Evolutionary conservation across 2,329 filamentous ascomycete species (phyloP).

Genomic region (Fusarium bulbicola): DNA sequence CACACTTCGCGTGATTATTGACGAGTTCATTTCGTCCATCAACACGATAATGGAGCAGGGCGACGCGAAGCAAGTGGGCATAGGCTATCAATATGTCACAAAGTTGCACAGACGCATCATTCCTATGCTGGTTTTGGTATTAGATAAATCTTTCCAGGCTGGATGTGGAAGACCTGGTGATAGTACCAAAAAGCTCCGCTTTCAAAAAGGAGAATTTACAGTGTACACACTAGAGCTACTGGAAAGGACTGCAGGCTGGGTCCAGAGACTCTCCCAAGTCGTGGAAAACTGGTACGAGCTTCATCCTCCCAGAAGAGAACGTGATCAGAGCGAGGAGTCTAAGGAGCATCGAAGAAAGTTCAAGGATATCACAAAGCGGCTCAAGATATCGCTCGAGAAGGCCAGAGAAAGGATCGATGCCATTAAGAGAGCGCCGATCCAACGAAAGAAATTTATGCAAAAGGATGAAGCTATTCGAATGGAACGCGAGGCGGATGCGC

Average conservation of each 20-base stretch:
- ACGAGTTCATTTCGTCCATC: conserved; percentile 9
- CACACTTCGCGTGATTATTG: conserved; percentile 12
- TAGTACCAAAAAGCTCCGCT: neutral
- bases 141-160: conserved; percentile 35
- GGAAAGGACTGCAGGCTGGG: conserved; percentile 27
- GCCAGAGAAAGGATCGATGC: conserved; percentile 16
- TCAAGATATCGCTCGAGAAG: conserved; percentile 4
- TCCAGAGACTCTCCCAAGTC: conserved; percentile 15
- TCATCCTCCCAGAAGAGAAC: neutral
- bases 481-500: conserved; percentile 4
- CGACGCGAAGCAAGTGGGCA: neutral
- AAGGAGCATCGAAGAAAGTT: conserved; percentile 8
- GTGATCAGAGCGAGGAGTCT: neutral
- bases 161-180: conserved; percentile 4
- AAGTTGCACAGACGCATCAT: conserved; percentile 34
- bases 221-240: conserved; percentile 22
- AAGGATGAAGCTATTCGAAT: conserved; percentile 9
- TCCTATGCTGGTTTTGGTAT: conserved; percentile 38
- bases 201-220: conserved; percentile 32
- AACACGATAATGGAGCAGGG: neutral
- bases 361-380: neutral
- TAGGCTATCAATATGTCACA: neutral
- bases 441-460: neutral
- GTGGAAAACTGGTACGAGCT: conserved; percentile 20
- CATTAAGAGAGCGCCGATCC: neutral